Evolutionary conservation across 345 rosid species (phyloP).

Genomic region (Boechera stricta): DNA sequence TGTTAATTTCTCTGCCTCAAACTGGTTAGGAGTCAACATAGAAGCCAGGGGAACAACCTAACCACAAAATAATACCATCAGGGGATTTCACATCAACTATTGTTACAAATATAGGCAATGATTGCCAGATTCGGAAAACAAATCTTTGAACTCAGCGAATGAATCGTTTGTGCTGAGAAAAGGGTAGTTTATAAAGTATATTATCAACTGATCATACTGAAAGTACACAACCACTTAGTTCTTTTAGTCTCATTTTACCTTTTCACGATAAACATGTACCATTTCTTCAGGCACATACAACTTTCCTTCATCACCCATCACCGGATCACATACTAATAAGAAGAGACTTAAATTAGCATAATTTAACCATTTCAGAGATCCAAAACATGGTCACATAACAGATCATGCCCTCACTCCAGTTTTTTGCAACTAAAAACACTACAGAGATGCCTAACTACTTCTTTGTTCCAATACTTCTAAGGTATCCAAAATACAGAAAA

Average conservation of each 20-base stretch:
- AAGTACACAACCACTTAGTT: background rate
- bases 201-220: background rate
- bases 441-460: background rate
- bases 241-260: conserved; percentile 53
- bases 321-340: conserved; percentile 95
- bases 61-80: conserved; percentile 29
- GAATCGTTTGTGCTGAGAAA: background rate
- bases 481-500: background rate
- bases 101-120: background rate
- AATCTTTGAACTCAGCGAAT: background rate
- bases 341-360: conserved; percentile 31
- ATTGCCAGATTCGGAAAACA: background rate
- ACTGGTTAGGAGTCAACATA: conserved; percentile 99
- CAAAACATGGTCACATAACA: background rate
- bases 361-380: background rate
- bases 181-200: background rate
- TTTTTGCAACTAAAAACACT: background rate
- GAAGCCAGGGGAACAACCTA: conserved; percentile 99
- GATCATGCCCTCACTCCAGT: background rate
- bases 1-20: conserved; percentile 95
- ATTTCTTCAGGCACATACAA: conserved; percentile 91
- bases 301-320: conserved; percentile 99
- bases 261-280: conserved; percentile 84
- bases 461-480: conserved; percentile 11
- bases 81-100: conserved; percentile 1